phyloP scores from a whole-genome alignment of 192 early-diverging fungal species.

The Lunasporangiospora selenospora region DNA sequence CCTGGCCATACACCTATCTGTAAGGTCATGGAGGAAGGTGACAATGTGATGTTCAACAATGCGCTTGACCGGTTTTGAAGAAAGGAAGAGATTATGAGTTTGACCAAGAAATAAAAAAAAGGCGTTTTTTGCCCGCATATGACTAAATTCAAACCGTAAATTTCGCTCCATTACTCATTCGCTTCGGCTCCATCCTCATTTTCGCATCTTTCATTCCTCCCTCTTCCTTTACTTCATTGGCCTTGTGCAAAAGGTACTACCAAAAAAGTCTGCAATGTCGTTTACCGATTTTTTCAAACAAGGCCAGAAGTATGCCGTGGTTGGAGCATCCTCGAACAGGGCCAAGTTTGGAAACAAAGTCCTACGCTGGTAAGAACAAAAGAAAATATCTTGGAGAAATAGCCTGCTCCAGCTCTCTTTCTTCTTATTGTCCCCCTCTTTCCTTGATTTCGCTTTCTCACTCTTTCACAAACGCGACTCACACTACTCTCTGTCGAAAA shows the following conservation, averaged over 20 bases:
- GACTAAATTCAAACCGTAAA: neutral
- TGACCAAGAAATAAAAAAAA: conserved; percentile 1
- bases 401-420: no score
- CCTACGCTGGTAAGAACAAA: conserved; percentile 69
- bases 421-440: no score
- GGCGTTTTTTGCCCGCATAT: no score
- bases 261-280: no score
- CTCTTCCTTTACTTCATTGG: no score
- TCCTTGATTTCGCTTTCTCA: no score
- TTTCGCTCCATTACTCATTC: neutral
- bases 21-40: conserved; percentile 72
- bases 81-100: neutral
- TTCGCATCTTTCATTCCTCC: no score
- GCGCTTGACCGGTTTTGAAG: conserved; percentile 36
- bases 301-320: conserved; percentile 69
- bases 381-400: no score
- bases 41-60: conserved; percentile 62
- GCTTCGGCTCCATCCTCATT: no score
- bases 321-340: conserved; percentile 77
- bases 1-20: conserved; percentile 64
- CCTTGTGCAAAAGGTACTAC: no score
- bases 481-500: neutral
- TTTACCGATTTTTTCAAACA: no score
- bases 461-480: no score
- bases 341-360: conserved; percentile 90